These are phyloP conservation scores for Yamadazyma friedrichii DNA, from an alignment of 1,139 yeast genomes.

Conservation along the genomic window DNA sequence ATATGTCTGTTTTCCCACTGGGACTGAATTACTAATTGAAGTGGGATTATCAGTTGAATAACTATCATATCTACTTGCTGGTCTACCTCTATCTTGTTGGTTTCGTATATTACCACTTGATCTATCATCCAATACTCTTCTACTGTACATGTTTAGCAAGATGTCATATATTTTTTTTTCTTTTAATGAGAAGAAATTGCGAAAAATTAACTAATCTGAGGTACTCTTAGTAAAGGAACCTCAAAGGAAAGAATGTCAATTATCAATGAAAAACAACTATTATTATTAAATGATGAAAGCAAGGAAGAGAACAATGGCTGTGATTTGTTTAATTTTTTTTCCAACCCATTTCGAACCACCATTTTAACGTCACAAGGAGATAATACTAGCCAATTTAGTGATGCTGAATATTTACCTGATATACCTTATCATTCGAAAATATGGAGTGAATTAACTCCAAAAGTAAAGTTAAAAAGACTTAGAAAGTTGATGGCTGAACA, in stretches of 20 bases:
- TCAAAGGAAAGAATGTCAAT: background rate
- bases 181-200: background rate
- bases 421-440: background rate
- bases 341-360: background rate
- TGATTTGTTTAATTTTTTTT: background rate
- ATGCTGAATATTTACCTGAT: conserved; percentile 1
- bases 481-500: conserved; percentile 38
- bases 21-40: background rate
- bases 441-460: conserved; percentile 10
- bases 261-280: conserved; percentile 3
- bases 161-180: background rate
- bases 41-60: background rate
- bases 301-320: background rate
- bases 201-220: too few relatives aligned
- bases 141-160: conserved; percentile 10
- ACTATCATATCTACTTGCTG: conserved; percentile 4
- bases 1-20: conserved; percentile 23
- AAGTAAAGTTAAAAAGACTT: conserved; percentile 27
- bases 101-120: conserved; percentile 6
- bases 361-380: background rate
- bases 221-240: background rate
- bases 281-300: conserved; percentile 1
- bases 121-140: conserved; percentile 8
- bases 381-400: background rate
- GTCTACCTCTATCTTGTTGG: conserved; percentile 9